A percentile compares a stretch with the other conserved stretches of the same genome.
Conservation (phyloP, 2,329 filamentous ascomycete species). For the Penicillium fuscoglaucum region DNA sequence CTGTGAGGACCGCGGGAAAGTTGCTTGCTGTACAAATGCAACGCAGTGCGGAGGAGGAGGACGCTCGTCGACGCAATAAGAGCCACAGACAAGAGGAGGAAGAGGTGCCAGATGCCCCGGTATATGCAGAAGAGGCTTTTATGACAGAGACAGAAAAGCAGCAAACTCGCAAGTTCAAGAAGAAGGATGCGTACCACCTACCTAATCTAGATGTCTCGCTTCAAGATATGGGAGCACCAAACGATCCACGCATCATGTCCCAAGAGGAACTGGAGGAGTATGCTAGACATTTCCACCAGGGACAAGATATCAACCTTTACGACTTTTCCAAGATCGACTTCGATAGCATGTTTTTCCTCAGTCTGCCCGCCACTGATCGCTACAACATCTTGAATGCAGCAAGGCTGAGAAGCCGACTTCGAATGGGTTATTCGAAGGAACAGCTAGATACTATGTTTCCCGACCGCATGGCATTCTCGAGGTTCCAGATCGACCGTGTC, state of each 20-base stretch:
- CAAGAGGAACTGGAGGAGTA: constrained; percentile 93
- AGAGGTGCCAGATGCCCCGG: constrained; percentile 71
- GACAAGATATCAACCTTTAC: constrained; percentile 85
- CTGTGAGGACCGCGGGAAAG: constrained; percentile 84
- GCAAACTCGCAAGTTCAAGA: constrained; percentile 75
- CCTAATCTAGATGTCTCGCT: constrained; percentile 79
- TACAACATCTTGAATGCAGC: constrained; percentile 98
- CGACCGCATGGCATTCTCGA: constrained; percentile 93
- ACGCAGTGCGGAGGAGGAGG: constrained; percentile 79
- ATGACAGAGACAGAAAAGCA: constrained; percentile 76
- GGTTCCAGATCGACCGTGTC: constrained; percentile 93
- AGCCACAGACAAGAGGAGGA: constrained; percentile 55
- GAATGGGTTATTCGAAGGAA: constrained; percentile 96
- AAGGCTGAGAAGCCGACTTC: constrained; percentile 77
- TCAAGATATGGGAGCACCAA: constrained; percentile 80
- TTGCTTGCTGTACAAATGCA: constrained; percentile 94
- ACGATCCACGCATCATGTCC: constrained; percentile 95
- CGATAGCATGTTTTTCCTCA: constrained; percentile 91
- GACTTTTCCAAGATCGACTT: constrained; percentile 99
- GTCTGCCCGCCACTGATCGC: constrained; percentile 81
- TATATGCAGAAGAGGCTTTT: constrained; percentile 88
- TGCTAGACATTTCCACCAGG: constrained; percentile 84
- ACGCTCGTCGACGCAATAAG: constrained; percentile 58
- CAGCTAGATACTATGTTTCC: constrained; percentile 97
- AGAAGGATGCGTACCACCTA: constrained; percentile 92